A percentile compares a stretch with the other conserved stretches of the same genome.
Conservation (phyloP, 331 rosid species). For the Malus hybrid region DNA sequence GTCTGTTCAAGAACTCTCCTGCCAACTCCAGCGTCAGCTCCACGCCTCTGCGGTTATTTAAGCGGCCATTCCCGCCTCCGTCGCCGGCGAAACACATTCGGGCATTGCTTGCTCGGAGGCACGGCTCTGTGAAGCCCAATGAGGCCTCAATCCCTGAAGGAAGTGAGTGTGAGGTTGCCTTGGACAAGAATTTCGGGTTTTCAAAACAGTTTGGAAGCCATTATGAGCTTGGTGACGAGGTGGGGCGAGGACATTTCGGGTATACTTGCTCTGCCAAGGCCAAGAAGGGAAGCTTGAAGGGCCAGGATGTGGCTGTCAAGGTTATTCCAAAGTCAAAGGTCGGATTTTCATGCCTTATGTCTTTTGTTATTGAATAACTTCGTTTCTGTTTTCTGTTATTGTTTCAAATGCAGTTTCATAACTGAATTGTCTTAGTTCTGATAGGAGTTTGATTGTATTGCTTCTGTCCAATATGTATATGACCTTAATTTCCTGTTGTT, state of each 20-base stretch:
- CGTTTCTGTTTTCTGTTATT: not conserved
- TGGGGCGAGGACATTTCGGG: conserved; percentile 93
- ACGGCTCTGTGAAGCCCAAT: conserved; percentile 30
- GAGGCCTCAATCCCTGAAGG: conserved; percentile 67
- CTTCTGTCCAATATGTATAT: not conserved
- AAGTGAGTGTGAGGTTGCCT: conserved; percentile 59
- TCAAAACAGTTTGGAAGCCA: conserved; percentile 44
- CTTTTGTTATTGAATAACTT: not conserved
- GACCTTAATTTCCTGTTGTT: not conserved
- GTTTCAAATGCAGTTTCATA: not conserved
- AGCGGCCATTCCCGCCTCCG: conserved; percentile 86
- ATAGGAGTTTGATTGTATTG: not conserved
- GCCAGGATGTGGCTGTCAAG: conserved; percentile 83
- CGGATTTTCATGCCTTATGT: not conserved
- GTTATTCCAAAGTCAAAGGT: conserved; percentile 91
- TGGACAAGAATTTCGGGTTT: conserved; percentile 70
- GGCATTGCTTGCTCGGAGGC: conserved; percentile 66
- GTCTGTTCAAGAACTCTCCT: conserved; percentile 73
- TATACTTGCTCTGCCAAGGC: conserved; percentile 80
- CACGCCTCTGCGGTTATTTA: conserved; percentile 73
- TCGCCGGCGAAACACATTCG: conserved; percentile 91
- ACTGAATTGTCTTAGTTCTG: not conserved
- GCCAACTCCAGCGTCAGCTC: conserved; percentile 59
- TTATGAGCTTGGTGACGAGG: conserved; percentile 73
- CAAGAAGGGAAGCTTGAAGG: conserved; percentile 65